A percentile compares a stretch with the other conserved stretches of the same genome.
phyloP scores from a whole-genome alignment of 1,139 yeast species.

The Geotrichum bryndzae region DNA sequence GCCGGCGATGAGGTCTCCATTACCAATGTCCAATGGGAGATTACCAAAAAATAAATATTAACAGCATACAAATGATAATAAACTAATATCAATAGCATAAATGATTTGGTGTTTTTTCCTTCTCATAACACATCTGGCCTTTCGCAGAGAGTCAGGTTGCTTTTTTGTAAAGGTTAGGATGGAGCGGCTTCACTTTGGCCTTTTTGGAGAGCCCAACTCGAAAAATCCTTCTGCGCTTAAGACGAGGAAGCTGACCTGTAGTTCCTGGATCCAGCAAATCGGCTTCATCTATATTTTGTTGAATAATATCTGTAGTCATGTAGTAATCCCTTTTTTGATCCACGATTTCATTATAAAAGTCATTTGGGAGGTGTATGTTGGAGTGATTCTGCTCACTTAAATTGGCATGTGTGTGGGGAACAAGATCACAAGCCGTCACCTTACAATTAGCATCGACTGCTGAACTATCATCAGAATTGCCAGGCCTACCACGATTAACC shows the following conservation, averaged over 20 bases:
- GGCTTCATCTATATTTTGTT: neutral
- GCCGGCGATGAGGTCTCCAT: constrained; percentile 76
- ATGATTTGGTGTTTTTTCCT: neutral
- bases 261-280: too few species aligned
- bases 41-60: constrained; percentile 28
- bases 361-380: neutral
- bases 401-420: neutral
- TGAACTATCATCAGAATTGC: neutral
- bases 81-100: neutral
- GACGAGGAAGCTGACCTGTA: neutral
- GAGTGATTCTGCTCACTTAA: neutral
- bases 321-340: neutral
- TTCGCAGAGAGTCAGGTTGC: neutral
- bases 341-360: neutral
- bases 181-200: constrained; percentile 11
- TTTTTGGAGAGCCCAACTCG: constrained; percentile 15
- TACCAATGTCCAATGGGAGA: constrained; percentile 61
- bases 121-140: neutral
- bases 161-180: constrained; percentile 10
- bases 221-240: neutral
- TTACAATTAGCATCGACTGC: neutral
- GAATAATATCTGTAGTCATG: neutral
- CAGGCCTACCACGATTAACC: neutral
- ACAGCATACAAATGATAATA: neutral
- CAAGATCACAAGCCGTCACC: neutral